These are phyloP conservation scores for Thuidium tamariscinum DNA, from an alignment of 225 moss, liverwort and hornwort genomes.

Conservation along the genomic window DNA sequence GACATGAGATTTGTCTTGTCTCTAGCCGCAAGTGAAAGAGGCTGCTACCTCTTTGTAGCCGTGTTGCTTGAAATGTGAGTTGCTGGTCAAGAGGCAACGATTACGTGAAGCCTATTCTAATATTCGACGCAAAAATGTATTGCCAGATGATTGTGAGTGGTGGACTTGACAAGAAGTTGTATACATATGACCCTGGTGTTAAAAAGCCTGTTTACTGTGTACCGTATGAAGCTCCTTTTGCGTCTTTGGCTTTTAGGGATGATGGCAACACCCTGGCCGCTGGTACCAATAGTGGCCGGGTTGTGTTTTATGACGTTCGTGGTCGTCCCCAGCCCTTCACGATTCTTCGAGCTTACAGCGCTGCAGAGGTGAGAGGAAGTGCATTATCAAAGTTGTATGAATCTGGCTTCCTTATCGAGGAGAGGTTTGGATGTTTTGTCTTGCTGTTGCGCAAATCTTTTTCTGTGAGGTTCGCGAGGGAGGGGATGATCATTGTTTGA, in stretches of 20 bases:
- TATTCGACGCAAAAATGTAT: neutral
- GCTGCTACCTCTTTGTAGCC: neutral
- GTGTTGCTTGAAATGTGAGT: neutral
- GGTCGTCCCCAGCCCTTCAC: slow-evolving; percentile 99
- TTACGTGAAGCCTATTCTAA: neutral
- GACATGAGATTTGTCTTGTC: neutral
- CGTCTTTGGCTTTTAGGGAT: slow-evolving; percentile 90
- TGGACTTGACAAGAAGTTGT: slow-evolving; percentile 96
- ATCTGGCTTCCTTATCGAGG: neutral
- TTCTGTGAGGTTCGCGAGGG: neutral
- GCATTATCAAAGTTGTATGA: neutral
- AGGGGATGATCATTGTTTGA: neutral
- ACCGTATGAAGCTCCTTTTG: slow-evolving; percentile 93
- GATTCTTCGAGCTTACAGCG: slow-evolving; percentile 80
- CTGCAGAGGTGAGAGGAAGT: slow-evolving; percentile 62
- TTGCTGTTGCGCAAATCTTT: neutral
- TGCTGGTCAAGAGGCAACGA: neutral
- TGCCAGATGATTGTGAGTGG: slow-evolving; percentile 92
- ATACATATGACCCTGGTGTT: slow-evolving; percentile 80
- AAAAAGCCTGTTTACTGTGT: slow-evolving; percentile 94
- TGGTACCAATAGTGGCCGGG: slow-evolving; percentile 95
- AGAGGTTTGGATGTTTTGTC: neutral
- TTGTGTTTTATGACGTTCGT: slow-evolving; percentile 96
- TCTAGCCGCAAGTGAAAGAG: neutral
- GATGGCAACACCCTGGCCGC: slow-evolving; percentile 91